Evolutionary conservation across 495 filamentous ascomycete genomes (phyloP), one percentile per base, ranked within the genome.

Genomic region (Viridothelium virens): DNA sequence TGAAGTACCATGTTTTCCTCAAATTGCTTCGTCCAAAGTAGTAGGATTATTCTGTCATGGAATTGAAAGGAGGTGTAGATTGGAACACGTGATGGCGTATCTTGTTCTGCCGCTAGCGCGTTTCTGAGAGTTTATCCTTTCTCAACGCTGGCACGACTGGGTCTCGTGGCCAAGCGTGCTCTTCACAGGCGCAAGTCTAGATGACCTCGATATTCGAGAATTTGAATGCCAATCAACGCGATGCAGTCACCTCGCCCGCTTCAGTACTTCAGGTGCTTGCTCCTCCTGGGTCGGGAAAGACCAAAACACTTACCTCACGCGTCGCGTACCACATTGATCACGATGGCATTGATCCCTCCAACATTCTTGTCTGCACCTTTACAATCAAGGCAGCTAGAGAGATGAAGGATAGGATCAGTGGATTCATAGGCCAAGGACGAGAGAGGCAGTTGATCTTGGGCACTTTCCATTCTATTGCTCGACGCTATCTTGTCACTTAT

Each of bases 311-410:
- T 44, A 97, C 93, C 0, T 89, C 95, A 46, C 87, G 95, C 65
- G 91, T 96, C 64, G 95, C 93, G 65, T 96, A 95, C 81, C 85
- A 97, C n/a, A 84, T 99, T 62, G 82, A 85, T n/a, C 81, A 89
- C 69, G 79, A 89, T 68, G 84, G 86, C 38, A 86, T 91, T 71
- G 85, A 85, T 50, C 92, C 95, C 70, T 88, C 91, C 80, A 94
- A 97, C 81, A 85, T 99, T 73, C 87, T 99, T 56, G 95, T 96
- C 65, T 93, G 93, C 67, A 99, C 95, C 0, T 99, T 99, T 74
- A 99, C 95, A 2, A 90, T 96, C 74, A 99, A 97, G 75, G 94
- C 94, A 3, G 90, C 94, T 18, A 86, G 89, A 18, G 95, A 99
- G 77, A 99, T 99, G 95, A 91, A 91, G 67, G 85, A 91, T 71